Evolutionary conservation across 139 green algal genomes (phyloP), one percentile per base, ranked within the genome.

Genomic region (Chlorella vulgaris): DNA sequence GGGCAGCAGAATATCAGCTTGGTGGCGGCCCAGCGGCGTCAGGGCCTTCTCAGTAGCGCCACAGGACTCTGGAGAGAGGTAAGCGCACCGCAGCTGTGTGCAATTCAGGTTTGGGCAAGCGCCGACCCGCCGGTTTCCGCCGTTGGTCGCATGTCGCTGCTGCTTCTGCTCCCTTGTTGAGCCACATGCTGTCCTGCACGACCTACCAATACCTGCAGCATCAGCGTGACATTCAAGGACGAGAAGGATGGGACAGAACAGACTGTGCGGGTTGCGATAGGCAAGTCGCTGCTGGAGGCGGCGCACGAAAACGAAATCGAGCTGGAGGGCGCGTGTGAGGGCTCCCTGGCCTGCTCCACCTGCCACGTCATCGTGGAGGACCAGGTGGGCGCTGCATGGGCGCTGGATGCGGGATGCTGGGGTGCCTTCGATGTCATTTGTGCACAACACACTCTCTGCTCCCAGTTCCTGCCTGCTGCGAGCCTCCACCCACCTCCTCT

Each of bases 301-400:
- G 77, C 97, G 8, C 97, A 99, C 82, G 87, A 93, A 1, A 98
- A 99, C 69, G 95, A 98, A n/a, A 94, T 99, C 29, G 97, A 99
- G 73, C 87, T 99, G 3, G 97, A 99, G 91, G 96, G 96, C 8
- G 97, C 97, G 1, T 99, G 97, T 83, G 97, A 99, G 79, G 95
- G 93, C 0, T 98, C 95, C 0, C 79, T 99, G 47, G 97, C 97
- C 0, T 99, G 97, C 84, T 99, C 96, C 29, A 99, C 97, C 0
- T 99, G 97, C 84, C 97, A 99, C 84, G 89, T 99, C 1, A 81
- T 76, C 31, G 60, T 74, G 63, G 69, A 81, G 8, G 43, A 81
- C 80, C 83, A 67, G 73, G 73, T 79, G 31, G 18, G 70, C 5
- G 55, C 55, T 65, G 55, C 55, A 55, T 15, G 47, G 10, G 13